phyloP scores from a whole-genome alignment of 176 grass and related monocot species.

The Oryza meyeriana region DNA sequence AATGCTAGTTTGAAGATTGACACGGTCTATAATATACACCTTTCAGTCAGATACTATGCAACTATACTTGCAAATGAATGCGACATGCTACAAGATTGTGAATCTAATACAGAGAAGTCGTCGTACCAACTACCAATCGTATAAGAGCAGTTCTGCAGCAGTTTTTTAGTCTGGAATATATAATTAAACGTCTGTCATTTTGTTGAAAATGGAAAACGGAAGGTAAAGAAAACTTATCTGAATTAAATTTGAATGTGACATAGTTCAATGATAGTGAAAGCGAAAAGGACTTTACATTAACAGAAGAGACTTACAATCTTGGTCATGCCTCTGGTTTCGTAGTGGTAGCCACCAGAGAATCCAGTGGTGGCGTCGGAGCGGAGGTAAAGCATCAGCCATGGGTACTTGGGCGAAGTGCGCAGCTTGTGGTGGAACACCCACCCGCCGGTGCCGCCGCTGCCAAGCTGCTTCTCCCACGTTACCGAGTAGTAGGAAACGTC shows the following conservation, averaged over 20 bases:
- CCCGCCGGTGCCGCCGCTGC: conserved; percentile 9
- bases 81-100: background rate
- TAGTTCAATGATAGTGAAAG: background rate
- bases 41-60: background rate
- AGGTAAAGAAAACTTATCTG: background rate
- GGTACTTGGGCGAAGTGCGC: conserved; percentile 64
- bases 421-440: conserved; percentile 88
- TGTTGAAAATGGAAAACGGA: background rate
- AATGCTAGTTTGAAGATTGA: too few relatives aligned
- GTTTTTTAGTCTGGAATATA: background rate
- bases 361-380: conserved; percentile 83
- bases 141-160: background rate
- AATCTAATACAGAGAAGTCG: background rate
- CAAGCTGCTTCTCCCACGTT: conserved; percentile 75
- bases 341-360: conserved; percentile 93
- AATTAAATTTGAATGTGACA: background rate
- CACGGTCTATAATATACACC: too few relatives aligned
- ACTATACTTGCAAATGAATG: background rate
- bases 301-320: conserved; percentile 58
- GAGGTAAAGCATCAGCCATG: conserved; percentile 94
- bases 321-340: conserved; percentile 92
- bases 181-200: background rate
- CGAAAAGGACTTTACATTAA: background rate
- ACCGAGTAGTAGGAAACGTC: conserved; percentile 62
- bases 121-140: background rate